Conservation (phyloP, 1,284 basidiomycete species). For the Sporisorium iseilematis-ciliati region DNA sequence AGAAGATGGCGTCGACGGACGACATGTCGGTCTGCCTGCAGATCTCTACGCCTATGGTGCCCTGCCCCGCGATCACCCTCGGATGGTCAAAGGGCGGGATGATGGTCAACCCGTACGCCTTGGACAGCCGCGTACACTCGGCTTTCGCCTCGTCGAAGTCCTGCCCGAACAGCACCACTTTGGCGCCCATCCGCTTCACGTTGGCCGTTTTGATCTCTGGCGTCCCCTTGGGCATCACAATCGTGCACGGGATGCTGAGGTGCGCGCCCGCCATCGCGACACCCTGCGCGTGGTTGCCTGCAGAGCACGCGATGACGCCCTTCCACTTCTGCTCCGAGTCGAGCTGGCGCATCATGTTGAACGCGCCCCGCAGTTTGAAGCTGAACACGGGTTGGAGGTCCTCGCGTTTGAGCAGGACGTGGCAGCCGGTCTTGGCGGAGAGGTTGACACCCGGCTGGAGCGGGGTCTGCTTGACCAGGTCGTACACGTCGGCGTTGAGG, state of each 20-base stretch:
- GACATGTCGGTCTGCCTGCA: slow-evolving; percentile 65
- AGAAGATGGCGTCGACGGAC: slow-evolving; percentile 85
- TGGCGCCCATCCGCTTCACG: slow-evolving; percentile 90
- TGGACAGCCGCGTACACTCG: slow-evolving; percentile 88
- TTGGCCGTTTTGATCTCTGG: slow-evolving; percentile 96
- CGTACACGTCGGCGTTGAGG: slow-evolving; percentile 92
- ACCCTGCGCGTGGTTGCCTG: slow-evolving; percentile 98
- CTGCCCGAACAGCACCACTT: slow-evolving; percentile 88
- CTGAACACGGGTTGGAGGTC: slow-evolving; percentile 97
- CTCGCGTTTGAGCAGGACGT: slow-evolving; percentile 94
- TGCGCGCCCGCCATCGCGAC: slow-evolving; percentile 91
- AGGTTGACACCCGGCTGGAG: slow-evolving; percentile 87
- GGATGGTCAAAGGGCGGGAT: slow-evolving; percentile 99
- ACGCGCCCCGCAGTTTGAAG: slow-evolving; percentile 93
- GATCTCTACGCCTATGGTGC: slow-evolving; percentile 94
- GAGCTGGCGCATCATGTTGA: slow-evolving; percentile 97
- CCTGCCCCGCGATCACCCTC: slow-evolving; percentile 95
- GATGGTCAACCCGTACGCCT: slow-evolving; percentile 82
- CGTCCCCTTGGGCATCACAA: slow-evolving; percentile 96
- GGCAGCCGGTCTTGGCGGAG: slow-evolving; percentile 86
- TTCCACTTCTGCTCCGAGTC: slow-evolving; percentile 91
- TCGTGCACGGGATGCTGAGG: slow-evolving; percentile 91
- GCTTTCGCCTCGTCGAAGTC: slow-evolving; percentile 98
- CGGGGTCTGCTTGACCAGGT: slow-evolving; percentile 91
- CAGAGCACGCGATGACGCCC: slow-evolving; percentile 97